Base-by-base conservation (phyloP, 306 rosid species). In the Cicer judaicum region DNA sequence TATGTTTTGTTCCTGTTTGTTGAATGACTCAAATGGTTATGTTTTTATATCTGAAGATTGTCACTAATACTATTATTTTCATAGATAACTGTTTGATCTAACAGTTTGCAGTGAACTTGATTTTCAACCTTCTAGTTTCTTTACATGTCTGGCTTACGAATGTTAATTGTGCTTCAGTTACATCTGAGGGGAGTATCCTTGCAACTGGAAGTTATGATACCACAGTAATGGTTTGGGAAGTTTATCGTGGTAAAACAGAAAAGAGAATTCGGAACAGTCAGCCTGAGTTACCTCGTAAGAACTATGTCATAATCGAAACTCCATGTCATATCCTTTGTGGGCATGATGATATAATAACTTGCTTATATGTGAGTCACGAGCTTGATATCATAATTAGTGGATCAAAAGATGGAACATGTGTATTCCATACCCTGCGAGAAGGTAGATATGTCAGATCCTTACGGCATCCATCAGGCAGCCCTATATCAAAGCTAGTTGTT, bases 121-220 rank as follows among this genome's bases (percentile, higher is more conserved):
- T 54, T 72, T 68, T 49, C 44, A 18, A 47, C 64, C 50, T 55
- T 72, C 60, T 53, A 21, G 41, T 50, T 39, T 70, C 54, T 63
- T 72, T 63, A 70, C 15, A 8, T 61, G 55, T 65, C 85, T 75
- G 64, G 84, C 75, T 44, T 49, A 56, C 75, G 60, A 48, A 21
- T 70, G 79, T 53, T 85, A 56, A 66, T 48, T 61, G 78, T 81
- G 75, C 76, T 90, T 86, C 91, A 94, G 98, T 94, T 90, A 85
- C 98, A 79, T 89, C 96, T 77, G 98, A 94, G 62, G 98, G 98
- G 71, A 87, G 94, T 85, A 82, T 90, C 70, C 98, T 94, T 79
- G 98, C 97, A 63, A 94, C 98, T 49, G 98, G 98, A 83, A 91
- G 98, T 87, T 88, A 84, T 76, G 98, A 94, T 87, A 94, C 98